Evolutionary conservation across 1,139 yeast species (phyloP).

Genomic region (Kodamaea anthophila): DNA sequence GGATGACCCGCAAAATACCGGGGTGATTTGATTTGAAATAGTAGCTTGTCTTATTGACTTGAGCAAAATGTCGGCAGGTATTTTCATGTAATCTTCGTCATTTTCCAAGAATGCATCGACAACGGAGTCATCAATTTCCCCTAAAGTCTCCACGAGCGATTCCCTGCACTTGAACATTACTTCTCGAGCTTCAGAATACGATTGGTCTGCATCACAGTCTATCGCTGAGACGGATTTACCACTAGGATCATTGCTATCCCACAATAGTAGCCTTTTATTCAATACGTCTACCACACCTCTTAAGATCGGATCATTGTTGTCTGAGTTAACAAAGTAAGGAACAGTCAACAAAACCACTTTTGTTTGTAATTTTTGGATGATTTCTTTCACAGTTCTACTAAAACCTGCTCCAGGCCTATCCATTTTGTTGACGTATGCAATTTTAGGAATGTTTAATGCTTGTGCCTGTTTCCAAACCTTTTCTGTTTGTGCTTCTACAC

Average conservation of each 20-base stretch:
- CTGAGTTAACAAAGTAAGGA: slow-evolving; percentile 56
- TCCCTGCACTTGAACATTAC: slow-evolving; percentile 58
- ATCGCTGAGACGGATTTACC: slow-evolving; percentile 53
- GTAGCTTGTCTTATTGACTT: slow-evolving; percentile 62
- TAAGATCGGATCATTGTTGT: slow-evolving; percentile 43
- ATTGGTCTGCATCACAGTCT: slow-evolving; percentile 27
- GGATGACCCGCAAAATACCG: slow-evolving; percentile 90
- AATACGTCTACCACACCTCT: slow-evolving; percentile 82
- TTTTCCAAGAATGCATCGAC: slow-evolving; percentile 71
- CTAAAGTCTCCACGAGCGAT: slow-evolving; percentile 74
- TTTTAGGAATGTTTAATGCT: slow-evolving; percentile 59
- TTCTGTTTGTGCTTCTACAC: slow-evolving; percentile 97
- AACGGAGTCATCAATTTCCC: slow-evolving; percentile 73
- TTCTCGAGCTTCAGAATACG: slow-evolving; percentile 31
- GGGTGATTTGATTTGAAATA: slow-evolving; percentile 51
- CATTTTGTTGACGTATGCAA: slow-evolving; percentile 88
- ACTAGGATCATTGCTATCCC: slow-evolving; percentile 49
- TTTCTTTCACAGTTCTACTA: slow-evolving; percentile 81
- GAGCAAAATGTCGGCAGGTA: slow-evolving; percentile 47
- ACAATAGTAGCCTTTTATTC: slow-evolving; percentile 55
- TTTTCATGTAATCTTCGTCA: slow-evolving; percentile 63
- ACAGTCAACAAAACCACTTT: slow-evolving; percentile 67
- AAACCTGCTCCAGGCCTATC: slow-evolving; percentile 95
- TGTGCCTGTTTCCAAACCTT: slow-evolving; percentile 92
- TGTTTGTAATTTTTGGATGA: slow-evolving; percentile 71